phyloP scores from a whole-genome alignment of 345 rosid species.

The Schrenkiella parvula region DNA sequence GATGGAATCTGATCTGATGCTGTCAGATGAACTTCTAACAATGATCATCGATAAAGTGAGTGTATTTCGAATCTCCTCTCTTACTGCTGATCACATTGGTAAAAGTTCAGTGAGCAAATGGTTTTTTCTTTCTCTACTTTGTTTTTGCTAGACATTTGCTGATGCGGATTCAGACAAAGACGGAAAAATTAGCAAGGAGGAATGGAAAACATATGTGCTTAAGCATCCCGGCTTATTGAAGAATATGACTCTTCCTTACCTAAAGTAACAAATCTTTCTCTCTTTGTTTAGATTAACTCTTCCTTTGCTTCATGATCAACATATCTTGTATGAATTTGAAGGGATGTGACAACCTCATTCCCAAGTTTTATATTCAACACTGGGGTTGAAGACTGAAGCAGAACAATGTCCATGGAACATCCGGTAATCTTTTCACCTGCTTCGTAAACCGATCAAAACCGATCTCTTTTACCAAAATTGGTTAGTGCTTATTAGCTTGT shows the following conservation, averaged over 20 bases:
- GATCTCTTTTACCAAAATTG: too few relatives aligned
- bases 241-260: too few relatives aligned
- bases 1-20: constrained; percentile 37
- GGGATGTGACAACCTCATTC: constrained; percentile 58
- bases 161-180: constrained; percentile 64
- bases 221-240: constrained; percentile 55
- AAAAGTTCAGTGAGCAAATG: neutral
- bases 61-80: neutral
- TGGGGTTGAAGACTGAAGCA: constrained; percentile 32
- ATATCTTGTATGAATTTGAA: constrained; percentile 19
- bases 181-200: constrained; percentile 56
- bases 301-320: neutral
- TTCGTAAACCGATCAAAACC: too few relatives aligned
- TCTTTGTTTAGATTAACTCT: neutral
- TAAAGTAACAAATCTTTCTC: constrained; percentile 39
- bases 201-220: constrained; percentile 57
- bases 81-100: neutral
- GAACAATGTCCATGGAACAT: neutral
- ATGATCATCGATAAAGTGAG: constrained; percentile 63
- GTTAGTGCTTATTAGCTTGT: too few relatives aligned
- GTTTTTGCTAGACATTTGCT: constrained; percentile 57
- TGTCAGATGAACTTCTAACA: constrained; percentile 58
- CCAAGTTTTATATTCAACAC: constrained; percentile 64
- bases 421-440: neutral
- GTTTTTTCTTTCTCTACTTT: too few relatives aligned